A percentile compares a stretch with the other conserved stretches of the same genome.
These are phyloP conservation scores for Tetraselmis chui DNA, from an alignment of 139 green algal species.

Conservation along the genomic window DNA sequence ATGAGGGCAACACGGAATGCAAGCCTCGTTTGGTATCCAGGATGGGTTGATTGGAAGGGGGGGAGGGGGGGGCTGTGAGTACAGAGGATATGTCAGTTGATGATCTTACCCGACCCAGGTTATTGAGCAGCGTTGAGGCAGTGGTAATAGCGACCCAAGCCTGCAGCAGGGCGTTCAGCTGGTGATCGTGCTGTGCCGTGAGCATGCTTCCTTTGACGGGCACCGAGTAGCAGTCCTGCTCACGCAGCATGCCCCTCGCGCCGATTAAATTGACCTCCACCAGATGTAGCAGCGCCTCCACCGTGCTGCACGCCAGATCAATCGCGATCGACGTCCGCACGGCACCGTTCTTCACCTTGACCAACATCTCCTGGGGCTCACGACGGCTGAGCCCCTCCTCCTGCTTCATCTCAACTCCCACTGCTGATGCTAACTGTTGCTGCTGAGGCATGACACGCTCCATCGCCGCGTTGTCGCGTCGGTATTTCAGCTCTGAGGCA, in stretches of 20 bases:
- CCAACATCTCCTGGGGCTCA: not conserved
- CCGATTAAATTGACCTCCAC: not conserved
- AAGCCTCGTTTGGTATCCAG: no score
- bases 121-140: not conserved
- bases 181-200: not conserved
- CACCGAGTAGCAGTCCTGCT: not conserved
- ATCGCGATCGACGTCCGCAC: not conserved
- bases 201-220: not conserved
- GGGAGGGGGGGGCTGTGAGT: no score
- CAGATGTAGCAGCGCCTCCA: not conserved
- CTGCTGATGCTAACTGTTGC: not conserved
- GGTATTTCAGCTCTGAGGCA: not conserved
- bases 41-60: no score
- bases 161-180: not conserved
- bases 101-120: not conserved
- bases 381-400: not conserved
- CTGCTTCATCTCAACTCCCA: not conserved
- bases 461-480: not conserved
- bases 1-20: no score
- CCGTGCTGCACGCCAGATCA: not conserved
- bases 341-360: not conserved
- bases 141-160: not conserved
- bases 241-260: not conserved
- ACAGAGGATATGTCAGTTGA: no score
- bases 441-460: not conserved